Conservation (phyloP, 495 filamentous ascomycete genomes). For the Parathielavia appendiculata region DNA sequence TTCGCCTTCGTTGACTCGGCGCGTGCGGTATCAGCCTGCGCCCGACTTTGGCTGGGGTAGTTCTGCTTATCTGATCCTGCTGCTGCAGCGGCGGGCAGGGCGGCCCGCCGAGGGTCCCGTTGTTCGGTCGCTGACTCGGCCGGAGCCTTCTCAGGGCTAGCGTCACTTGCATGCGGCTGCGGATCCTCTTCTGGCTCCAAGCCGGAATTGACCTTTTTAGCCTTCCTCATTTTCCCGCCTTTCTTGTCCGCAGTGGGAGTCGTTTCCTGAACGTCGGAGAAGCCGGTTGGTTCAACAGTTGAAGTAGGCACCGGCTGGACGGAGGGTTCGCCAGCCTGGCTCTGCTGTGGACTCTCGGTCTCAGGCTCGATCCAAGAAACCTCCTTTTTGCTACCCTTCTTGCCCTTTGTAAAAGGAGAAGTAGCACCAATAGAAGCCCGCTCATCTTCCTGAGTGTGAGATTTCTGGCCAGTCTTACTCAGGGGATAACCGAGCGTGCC, state of each 20-base stretch:
- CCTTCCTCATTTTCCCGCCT: slow-evolving; percentile 33
- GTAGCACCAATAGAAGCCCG: slow-evolving; percentile 8
- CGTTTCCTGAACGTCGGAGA: not conserved
- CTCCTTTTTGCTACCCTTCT: slow-evolving; percentile 29
- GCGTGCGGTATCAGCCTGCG: slow-evolving; percentile 1
- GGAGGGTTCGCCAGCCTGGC: not conserved
- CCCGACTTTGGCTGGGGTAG: not conserved
- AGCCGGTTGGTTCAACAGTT: not conserved
- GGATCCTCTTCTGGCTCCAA: slow-evolving; percentile 15
- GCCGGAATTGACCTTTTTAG: slow-evolving; percentile 17
- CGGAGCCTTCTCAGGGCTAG: not conserved
- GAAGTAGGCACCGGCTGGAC: not conserved
- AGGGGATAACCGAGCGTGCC: slow-evolving; percentile 16
- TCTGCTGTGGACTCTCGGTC: slow-evolving; percentile 2
- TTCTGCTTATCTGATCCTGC: slow-evolving; percentile 2
- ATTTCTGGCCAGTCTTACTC: slow-evolving; percentile 8
- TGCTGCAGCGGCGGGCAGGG: slow-evolving; percentile 3
- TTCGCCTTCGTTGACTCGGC: slow-evolving; percentile 10
- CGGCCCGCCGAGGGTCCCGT: slow-evolving; percentile 3
- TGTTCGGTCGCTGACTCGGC: not conserved
- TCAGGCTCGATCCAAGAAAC: slow-evolving; percentile 20
- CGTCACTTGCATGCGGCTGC: not conserved
- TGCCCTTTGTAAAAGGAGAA: not conserved
- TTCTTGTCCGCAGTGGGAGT: slow-evolving; percentile 24
- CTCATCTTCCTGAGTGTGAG: slow-evolving; percentile 14